Percentiles rank a stretch among this genome's conserved stretches.
phyloP scores from a whole-genome alignment of 2,329 filamentous ascomycete genomes.

The Clarireedia homoeocarpa region DNA sequence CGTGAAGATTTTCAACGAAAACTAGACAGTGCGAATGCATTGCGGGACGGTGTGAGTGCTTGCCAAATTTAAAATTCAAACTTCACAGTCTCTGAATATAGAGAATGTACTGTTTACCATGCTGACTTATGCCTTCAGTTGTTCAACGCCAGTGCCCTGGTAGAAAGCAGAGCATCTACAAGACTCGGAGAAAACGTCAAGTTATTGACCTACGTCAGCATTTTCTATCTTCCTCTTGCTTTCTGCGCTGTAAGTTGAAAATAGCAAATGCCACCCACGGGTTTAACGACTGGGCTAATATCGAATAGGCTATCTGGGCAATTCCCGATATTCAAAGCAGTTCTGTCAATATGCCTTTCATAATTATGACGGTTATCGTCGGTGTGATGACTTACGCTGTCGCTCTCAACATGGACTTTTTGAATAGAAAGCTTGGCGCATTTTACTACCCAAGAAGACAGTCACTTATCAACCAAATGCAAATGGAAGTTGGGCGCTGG shows the following conservation, averaged over 20 bases:
- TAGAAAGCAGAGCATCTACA: constrained; percentile 25
- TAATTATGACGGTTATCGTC: not conserved
- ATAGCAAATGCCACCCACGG: too few species aligned
- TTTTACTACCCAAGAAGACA: not conserved
- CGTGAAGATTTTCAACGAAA: not conserved
- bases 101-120: not conserved
- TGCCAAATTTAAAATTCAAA: not conserved
- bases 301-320: not conserved
- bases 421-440: not conserved
- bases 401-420: constrained; percentile 3
- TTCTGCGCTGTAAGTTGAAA: constrained; percentile 25
- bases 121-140: constrained; percentile 11
- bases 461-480: constrained; percentile 1
- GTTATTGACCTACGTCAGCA: constrained; percentile 33
- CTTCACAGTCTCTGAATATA: not conserved
- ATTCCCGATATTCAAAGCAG: not conserved
- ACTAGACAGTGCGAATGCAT: not conserved
- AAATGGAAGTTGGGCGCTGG: constrained; percentile 1
- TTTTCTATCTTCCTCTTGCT: constrained; percentile 32
- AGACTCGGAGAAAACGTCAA: constrained; percentile 30
- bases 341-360: not conserved
- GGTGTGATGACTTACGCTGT: constrained; percentile 3
- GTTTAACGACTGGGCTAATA: too few species aligned
- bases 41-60: constrained; percentile 2
- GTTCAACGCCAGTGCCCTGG: constrained; percentile 23